phyloP scores from a whole-genome alignment of 768 basidiomycete genomes.

The Calocybe cyanea region DNA sequence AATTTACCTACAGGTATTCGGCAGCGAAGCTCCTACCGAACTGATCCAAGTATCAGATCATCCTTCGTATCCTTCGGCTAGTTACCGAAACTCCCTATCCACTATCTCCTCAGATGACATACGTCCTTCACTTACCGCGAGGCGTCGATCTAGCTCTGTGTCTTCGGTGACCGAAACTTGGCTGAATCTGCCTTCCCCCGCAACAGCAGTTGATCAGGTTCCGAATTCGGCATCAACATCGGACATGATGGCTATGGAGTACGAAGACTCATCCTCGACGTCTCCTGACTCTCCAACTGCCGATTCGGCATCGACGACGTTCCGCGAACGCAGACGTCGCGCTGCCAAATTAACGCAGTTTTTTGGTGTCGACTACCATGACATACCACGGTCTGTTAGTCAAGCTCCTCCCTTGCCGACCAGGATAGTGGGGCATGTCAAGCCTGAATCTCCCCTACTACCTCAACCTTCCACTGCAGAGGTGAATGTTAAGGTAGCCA shows the following conservation, averaged over 20 bases:
- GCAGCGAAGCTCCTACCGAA: slow-evolving; percentile 42
- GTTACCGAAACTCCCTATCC: slow-evolving; percentile 10
- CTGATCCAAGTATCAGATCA: slow-evolving; percentile 22
- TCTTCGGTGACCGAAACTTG: background rate
- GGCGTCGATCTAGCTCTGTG: slow-evolving; percentile 14
- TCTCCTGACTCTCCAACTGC: background rate
- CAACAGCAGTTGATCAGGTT: slow-evolving; percentile 1
- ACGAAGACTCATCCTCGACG: background rate
- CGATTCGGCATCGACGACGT: background rate
- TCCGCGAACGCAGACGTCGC: slow-evolving; percentile 29
- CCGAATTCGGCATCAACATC: background rate
- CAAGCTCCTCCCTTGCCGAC: slow-evolving; percentile 3
- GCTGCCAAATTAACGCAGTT: slow-evolving; percentile 55
- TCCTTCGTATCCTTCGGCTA: background rate
- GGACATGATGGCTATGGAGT: background rate
- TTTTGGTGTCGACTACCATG: slow-evolving; percentile 50
- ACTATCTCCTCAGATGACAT: background rate
- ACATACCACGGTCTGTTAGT: slow-evolving; percentile 30
- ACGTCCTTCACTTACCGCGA: slow-evolving; percentile 3
- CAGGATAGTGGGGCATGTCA: background rate
- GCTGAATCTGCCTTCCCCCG: background rate
- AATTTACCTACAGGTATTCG: slow-evolving; percentile 37
- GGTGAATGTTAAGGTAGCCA: slow-evolving; percentile 37
- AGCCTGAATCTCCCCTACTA: too few relatives aligned
- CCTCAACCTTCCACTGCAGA: slow-evolving; percentile 13